Base-by-base conservation (phyloP, 2,329 filamentous ascomycete species). In the Colletotrichum viniferum region DNA sequence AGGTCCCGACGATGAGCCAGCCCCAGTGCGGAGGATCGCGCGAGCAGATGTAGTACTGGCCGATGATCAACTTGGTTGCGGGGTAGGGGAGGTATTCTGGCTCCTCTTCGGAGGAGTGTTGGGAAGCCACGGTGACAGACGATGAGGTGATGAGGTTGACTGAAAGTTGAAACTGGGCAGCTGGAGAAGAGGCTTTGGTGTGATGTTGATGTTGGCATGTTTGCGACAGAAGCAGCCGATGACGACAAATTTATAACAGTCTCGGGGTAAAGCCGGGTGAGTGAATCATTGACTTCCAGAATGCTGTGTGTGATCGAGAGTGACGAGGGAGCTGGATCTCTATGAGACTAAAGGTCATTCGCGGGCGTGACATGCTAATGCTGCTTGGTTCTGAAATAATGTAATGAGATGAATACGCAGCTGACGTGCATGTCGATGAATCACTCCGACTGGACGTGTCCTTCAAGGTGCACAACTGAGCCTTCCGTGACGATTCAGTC, bases 1-100 rank as follows among this genome's bases (percentile, higher is more conserved):
- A 90, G 1, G 85, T 84, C 0, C 84, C 88, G 16, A 88, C 82
- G 26, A 88, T 82, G 62, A 90, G 82, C 84, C 85, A 88, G 18
- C 85, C 87, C 86, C 87, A 89, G 73, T 79, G 83, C 1, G 80
- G 81, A 4, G 80, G 78, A 28, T 82, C 79, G 4, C 79, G 80
- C 18, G 81, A 82, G 10, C 81, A 75, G 66, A 84, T 78, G 60
- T 87, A 78, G 69, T 85, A 81, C 77, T 88, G 87, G 21, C 85
- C 87, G 65, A 89, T 83, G 77, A 87, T 77, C 32, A 89, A 82
- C 74, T 86, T 87, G 4, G 83, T 85, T 14, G 88, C 88, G 4
- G 88, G 86, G 60, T 81, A 79, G 4, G 88, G 88, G 21, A 90
- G 81, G 55, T 82, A 77, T 26, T 75, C 74, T 9, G 65, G 32